These are phyloP conservation scores for Clavispora phyllophila DNA, from an alignment of 805 yeast species.

Conservation along the genomic window DNA sequence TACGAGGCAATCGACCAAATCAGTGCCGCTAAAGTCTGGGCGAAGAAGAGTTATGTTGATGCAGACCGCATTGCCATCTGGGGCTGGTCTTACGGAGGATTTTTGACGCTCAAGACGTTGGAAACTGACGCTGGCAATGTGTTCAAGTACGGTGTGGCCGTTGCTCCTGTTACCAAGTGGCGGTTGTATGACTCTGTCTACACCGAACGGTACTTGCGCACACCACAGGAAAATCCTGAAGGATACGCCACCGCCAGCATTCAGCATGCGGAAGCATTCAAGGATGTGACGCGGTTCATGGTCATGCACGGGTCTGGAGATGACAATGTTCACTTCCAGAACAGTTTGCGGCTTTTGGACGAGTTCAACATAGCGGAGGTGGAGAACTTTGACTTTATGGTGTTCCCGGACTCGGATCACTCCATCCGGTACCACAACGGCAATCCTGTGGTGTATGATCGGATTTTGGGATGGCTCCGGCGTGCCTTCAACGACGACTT, in stretches of 20 bases:
- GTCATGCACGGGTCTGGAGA: slow-evolving; percentile 97
- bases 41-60: slow-evolving; percentile 59
- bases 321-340: slow-evolving; percentile 95
- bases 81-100: slow-evolving; percentile 99
- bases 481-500: slow-evolving; percentile 15
- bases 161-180: slow-evolving; percentile 98
- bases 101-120: slow-evolving; percentile 80
- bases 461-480: slow-evolving; percentile 20
- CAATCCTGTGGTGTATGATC: slow-evolving; percentile 59
- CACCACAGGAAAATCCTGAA: slow-evolving; percentile 59
- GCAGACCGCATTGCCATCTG: slow-evolving; percentile 70
- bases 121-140: slow-evolving; percentile 72
- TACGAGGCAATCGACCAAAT: slow-evolving; percentile 86
- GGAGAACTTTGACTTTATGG: slow-evolving; percentile 78
- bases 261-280: slow-evolving; percentile 51
- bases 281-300: slow-evolving; percentile 58
- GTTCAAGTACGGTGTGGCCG: slow-evolving; percentile 88
- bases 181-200: slow-evolving; percentile 84
- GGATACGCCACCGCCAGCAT: slow-evolving; percentile 63
- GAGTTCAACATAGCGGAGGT: slow-evolving; percentile 61
- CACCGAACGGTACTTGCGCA: slow-evolving; percentile 91
- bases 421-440: slow-evolving; percentile 70
- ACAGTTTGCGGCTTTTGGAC: slow-evolving; percentile 75
- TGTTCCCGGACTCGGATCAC: slow-evolving; percentile 82
- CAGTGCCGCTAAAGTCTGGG: slow-evolving; percentile 73